Conservation (phyloP, 495 filamentous ascomycete genomes). For the Podospora australis region DNA sequence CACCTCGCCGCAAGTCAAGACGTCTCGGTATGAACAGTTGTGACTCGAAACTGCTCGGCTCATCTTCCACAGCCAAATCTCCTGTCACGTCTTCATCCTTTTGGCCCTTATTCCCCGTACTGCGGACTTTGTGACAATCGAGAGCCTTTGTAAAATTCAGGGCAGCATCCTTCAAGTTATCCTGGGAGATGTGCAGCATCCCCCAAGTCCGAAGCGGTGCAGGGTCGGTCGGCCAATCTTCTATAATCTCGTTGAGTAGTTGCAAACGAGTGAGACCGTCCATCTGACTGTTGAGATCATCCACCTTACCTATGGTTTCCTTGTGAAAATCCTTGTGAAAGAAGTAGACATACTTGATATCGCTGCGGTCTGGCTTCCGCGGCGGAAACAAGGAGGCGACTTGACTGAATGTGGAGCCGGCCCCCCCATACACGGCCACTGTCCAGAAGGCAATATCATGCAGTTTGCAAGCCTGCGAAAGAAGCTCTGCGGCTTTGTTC, state of each 20-base stretch:
- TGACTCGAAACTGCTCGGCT: too few species aligned
- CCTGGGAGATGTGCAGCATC: conserved; percentile 67
- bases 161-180: conserved; percentile 61
- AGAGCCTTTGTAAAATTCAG: conserved; percentile 61
- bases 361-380: conserved; percentile 52
- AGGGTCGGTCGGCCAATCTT: conserved; percentile 52
- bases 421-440: conserved; percentile 75
- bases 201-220: conserved; percentile 65
- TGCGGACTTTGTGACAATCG: too few species aligned
- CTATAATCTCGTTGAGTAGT: conserved; percentile 59
- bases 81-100: too few species aligned
- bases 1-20: background rate
- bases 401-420: conserved; percentile 64
- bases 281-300: conserved; percentile 68
- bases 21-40: background rate
- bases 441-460: too few species aligned
- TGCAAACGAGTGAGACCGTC: conserved; percentile 63
- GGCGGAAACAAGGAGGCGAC: conserved; percentile 68
- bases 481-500: conserved; percentile 64
- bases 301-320: too few species aligned
- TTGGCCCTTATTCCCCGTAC: too few species aligned
- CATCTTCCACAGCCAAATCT: too few species aligned
- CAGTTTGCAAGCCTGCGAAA: conserved; percentile 74
- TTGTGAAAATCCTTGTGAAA: conserved; percentile 90
- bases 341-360: conserved; percentile 79